Base-by-base conservation (phyloP, 1,139 yeast genomes). In the Yamadazyma membranifaciens region DNA sequence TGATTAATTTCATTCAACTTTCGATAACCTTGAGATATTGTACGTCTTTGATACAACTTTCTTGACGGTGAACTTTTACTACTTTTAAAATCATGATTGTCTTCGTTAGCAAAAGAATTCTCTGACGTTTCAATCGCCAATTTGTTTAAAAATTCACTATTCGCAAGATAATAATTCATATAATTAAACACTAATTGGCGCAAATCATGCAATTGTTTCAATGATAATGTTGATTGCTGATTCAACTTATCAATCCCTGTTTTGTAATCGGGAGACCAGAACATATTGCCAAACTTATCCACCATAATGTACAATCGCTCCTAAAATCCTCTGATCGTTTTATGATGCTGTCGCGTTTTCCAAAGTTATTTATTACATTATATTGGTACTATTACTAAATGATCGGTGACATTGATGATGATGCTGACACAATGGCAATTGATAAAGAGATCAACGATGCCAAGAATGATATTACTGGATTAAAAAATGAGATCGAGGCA, bases 201-300 rank as follows among this genome's bases (percentile, higher is more conserved):
- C 20, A 71, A 57, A 35, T 71, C 76, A 46, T 72, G 77, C 9
- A 70, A 52, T 51, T 72, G 78, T 22, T 55, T 53, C 25, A 72
- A 50, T 10, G 75, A 69, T 22, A 59, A 52, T 14, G 50, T 45
- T 20, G 66, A 57, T 46, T 71, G 76, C 2, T 48, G 45, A 14
- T 59, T 51, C 30, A 73, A 50, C 34, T 47, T 52, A 24, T 60
- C 63, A 14, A 72, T 61, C 2, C 76, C 75, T 4, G 68, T 52
- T 31, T 52, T 55, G 46, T 65, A 69, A 55, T 73, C 78, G 3
- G 75, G 56, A 5, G 76, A 64, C 76, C 78, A 73, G 55, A 65
- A 72, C 31, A 34, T 22, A 31, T 42, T 42, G 4, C 36, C 38
- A 31, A 42, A 39, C 28, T 25, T 40, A 10, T 33, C 20, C 3